Conservation (phyloP, 192 early-diverging fungal genomes). For the Podila epigama region DNA sequence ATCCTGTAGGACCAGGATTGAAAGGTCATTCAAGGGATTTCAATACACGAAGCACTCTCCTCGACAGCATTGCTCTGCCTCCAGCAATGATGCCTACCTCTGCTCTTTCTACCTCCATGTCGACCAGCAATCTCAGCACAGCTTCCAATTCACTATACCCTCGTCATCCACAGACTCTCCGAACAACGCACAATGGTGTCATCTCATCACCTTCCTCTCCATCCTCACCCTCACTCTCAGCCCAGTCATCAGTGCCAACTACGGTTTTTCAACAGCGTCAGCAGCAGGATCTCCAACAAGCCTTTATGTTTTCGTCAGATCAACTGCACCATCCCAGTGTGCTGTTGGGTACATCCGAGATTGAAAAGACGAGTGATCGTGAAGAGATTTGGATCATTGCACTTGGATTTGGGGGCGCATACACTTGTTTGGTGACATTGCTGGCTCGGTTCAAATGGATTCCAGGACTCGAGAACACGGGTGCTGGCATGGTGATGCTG, state of each 20-base stretch:
- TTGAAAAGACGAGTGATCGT: slow-evolving; percentile 38
- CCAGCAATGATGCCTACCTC: slow-evolving; percentile 17
- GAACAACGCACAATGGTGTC: background rate
- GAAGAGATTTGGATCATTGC: slow-evolving; percentile 50
- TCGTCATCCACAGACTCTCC: background rate
- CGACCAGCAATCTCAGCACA: slow-evolving; percentile 24
- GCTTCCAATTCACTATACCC: slow-evolving; percentile 20
- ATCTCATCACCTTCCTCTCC: slow-evolving; percentile 42
- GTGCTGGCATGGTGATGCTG: slow-evolving; percentile 40
- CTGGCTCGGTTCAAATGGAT: slow-evolving; percentile 37
- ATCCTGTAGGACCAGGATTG: slow-evolving; percentile 9
- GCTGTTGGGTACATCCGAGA: slow-evolving; percentile 25
- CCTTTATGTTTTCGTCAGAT: slow-evolving; percentile 38
- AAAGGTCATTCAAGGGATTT: background rate
- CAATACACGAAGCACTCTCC: slow-evolving; percentile 9
- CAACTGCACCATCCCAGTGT: slow-evolving; percentile 42
- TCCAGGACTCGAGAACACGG: slow-evolving; percentile 32
- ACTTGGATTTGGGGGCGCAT: slow-evolving; percentile 32
- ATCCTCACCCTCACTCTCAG: slow-evolving; percentile 36
- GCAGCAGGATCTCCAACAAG: slow-evolving; percentile 26
- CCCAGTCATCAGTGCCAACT: slow-evolving; percentile 7
- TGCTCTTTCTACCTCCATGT: slow-evolving; percentile 20
- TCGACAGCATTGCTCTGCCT: slow-evolving; percentile 24
- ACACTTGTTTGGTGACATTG: slow-evolving; percentile 21
- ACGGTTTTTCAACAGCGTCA: slow-evolving; percentile 5